Evolutionary conservation across 495 filamentous ascomycete genomes (phyloP), one percentile per base, ranked within the genome.

Genomic region (Xylaria acuta): DNA sequence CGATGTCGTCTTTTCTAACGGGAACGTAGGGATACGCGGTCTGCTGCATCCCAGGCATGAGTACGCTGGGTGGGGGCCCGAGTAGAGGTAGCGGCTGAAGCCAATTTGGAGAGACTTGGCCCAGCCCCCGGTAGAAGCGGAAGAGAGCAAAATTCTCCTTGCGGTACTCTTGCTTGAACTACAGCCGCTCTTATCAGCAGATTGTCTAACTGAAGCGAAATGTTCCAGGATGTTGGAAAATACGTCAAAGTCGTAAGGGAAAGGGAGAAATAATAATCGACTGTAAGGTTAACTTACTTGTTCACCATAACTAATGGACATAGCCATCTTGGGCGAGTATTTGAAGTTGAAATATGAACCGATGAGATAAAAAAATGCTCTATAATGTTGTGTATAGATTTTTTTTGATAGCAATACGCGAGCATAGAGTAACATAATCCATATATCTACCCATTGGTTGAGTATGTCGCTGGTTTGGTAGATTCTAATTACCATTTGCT

Each of bases 41-140:
- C 34, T 60, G 58, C 32, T 4, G 7, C 58, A 38, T 38, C 32
- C 58, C 58, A 38, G 58, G 58, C 58, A 60, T 60, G 11, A 60
- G 58, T n/a, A 60, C 6, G 58, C 32, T 60, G 34, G 58, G 58
- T 22, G 58, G 58, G 18, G 27, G 5, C 14, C 56, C 30, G 5
- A 1, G 5, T 36, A 59, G 14, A n/a, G 56, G 56, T 34, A 59
- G 32, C 6, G 14, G 3, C 16, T 18, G 16, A 3, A 1, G 0
- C 56, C 27, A 34, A 3, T 16, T 16, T 56, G 12, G 30, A 14
- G 25, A 27, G 51, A 27, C 3, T 1, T 1, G 4, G 3, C 30
- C 30, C 18, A 30, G 30, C 30, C 58, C 58, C 32, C 58, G 58
- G 20, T 60, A 60, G 3, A 12, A 40, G 30, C 22, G 32, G 18